Evolutionary conservation across 345 rosid genomes (phyloP), one percentile per base, ranked within the genome.

Genomic region (Rhodamnia argentea): DNA sequence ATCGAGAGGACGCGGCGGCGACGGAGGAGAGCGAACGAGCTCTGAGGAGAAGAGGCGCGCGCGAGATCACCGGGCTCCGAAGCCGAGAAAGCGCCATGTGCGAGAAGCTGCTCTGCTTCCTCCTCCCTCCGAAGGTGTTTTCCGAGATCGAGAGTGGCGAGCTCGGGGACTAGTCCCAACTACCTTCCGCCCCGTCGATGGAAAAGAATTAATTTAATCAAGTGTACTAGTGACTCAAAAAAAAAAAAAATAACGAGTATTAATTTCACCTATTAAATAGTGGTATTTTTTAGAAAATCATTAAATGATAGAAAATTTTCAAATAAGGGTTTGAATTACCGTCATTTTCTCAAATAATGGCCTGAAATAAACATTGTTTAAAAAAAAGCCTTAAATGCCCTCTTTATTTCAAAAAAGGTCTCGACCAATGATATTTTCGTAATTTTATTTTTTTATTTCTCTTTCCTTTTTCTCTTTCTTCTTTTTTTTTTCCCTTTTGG

Each of bases 71-170:
- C 54, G 94, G 94, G 87, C 90, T 90, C 78, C 98, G 90, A 52
- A 96, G 93, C 90, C 97, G 97, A n/a, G 96, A 95, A 91, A 95
- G 94, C 90, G 97, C 95, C 99, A 96, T 94, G 78, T 6, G 64
- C 88, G 85, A 26, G 88, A 26, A 15, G 0, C 87, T 87, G 53
- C 85, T 13, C 76, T 54, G 22, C 40, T 40, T 60, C 53, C 18
- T 57, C 76, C 26, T 18, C 56, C 78, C 86, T 50, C 24, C 86
- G 12, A 54, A 50, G 55, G 22, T 16, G 76, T 11, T 64, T 37
- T 18, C 13, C 13, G 47, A 37, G 81, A 70, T 70, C 47, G 10
- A 4, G 81, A 24, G 81, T 64, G 76, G 42, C 76, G 76, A 64
- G 44, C 42, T 29, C 74, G 15, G 20, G 74, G 29, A 7, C 4